A percentile compares a stretch with the other conserved stretches of the same genome.
Conservation (phyloP, 2,329 filamentous ascomycete genomes). For the Dothistroma septosporum region DNA sequence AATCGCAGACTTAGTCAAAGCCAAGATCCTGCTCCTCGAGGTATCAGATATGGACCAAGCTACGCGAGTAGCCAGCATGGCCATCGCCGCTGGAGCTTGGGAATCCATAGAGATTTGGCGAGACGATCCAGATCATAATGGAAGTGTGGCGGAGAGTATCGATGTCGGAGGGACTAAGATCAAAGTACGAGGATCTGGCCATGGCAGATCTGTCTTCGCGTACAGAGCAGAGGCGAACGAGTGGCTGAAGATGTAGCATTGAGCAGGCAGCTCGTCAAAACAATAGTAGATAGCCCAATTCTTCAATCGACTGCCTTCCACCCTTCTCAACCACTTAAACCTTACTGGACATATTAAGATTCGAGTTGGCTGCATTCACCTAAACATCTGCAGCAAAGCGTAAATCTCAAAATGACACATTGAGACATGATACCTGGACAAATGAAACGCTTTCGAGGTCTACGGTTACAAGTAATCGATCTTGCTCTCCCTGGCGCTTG, state of each 20-base stretch:
- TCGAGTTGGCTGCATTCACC: neutral
- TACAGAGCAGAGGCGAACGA: slow-evolving; percentile 30
- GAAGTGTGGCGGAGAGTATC: slow-evolving; percentile 19
- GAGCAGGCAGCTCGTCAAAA: neutral
- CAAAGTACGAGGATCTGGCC: slow-evolving; percentile 37
- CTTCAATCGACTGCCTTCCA: too few species aligned
- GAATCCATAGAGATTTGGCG: slow-evolving; percentile 64
- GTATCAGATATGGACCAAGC: slow-evolving; percentile 69
- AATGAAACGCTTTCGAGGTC: slow-evolving; percentile 29
- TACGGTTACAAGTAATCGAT: slow-evolving; percentile 25
- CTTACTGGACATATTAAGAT: neutral
- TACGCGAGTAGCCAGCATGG: slow-evolving; percentile 55
- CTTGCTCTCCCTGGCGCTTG: slow-evolving; percentile 26
- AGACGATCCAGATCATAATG: slow-evolving; percentile 51
- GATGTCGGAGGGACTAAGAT: slow-evolving; percentile 25
- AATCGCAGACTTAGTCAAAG: slow-evolving; percentile 48
- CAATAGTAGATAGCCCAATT: neutral
- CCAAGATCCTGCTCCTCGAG: slow-evolving; percentile 63
- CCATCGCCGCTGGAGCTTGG: slow-evolving; percentile 34
- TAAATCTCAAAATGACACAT: neutral
- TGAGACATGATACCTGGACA: slow-evolving; percentile 10
- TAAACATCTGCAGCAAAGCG: neutral
- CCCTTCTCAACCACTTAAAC: too few species aligned
- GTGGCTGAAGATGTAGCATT: slow-evolving; percentile 11
- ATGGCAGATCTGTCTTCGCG: slow-evolving; percentile 44